These are phyloP conservation scores for Crithidia acanthocephali DNA, from an alignment of 208 protist genomes.

Conservation along the genomic window DNA sequence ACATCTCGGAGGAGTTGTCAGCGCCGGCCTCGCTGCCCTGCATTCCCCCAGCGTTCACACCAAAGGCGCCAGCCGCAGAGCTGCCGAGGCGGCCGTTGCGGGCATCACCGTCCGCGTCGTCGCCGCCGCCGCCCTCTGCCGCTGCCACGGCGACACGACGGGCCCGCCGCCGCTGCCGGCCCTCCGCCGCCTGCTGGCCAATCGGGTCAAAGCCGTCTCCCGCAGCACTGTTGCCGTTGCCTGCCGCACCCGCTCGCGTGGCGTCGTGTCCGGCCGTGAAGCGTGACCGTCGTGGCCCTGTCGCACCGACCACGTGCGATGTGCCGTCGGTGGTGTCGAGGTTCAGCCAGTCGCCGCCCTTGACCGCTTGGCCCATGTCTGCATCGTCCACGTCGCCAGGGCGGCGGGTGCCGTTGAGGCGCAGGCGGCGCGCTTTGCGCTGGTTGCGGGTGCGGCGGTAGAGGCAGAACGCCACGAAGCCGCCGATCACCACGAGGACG, in stretches of 20 bases:
- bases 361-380: constrained; percentile 49
- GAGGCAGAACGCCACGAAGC: constrained; percentile 36
- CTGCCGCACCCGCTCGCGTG: not conserved
- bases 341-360: constrained; percentile 52
- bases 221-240: not conserved
- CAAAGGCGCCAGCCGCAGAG: not conserved
- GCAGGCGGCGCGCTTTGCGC: constrained; percentile 31
- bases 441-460: constrained; percentile 45
- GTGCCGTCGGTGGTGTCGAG: constrained; percentile 12
- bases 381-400: constrained; percentile 56
- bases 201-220: constrained; percentile 66
- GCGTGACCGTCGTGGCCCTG: not conserved
- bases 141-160: constrained; percentile 34
- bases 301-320: not conserved
- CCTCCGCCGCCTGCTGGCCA: constrained; percentile 51
- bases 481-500: constrained; percentile 35
- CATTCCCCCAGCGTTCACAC: not conserved
- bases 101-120: not conserved
- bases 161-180: constrained; percentile 43
- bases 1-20: constrained; percentile 11
- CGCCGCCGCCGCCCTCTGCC: constrained; percentile 18
- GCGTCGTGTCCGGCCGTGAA: constrained; percentile 5
- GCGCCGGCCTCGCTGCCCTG: constrained; percentile 5
- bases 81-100: not conserved
- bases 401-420: constrained; percentile 47